Conservation (phyloP, 768 basidiomycete genomes). For the Russula vinacea region DNA sequence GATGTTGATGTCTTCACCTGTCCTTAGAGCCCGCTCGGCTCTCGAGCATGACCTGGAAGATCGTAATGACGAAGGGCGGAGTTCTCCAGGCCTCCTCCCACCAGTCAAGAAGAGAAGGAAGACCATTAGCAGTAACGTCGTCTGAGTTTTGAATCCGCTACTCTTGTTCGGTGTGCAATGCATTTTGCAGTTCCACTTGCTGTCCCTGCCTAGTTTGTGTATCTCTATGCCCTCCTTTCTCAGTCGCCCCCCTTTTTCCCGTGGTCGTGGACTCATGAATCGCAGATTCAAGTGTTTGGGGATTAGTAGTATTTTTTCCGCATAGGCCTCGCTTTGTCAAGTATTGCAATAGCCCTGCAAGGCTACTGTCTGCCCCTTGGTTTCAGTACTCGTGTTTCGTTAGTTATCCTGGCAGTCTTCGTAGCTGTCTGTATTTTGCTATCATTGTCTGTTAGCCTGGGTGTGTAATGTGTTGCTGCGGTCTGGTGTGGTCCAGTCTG, state of each 20-base stretch:
- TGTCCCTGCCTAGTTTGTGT: constrained; percentile 15
- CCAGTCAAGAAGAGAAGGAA: constrained; percentile 39
- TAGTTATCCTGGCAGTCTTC: constrained; percentile 14
- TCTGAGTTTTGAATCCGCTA: constrained; percentile 3
- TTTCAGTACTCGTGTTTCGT: constrained; percentile 9
- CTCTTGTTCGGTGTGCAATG: constrained; percentile 1
- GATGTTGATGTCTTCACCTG: constrained; percentile 29
- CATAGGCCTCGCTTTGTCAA: neutral
- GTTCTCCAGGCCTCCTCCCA: constrained; percentile 6
- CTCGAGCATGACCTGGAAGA: constrained; percentile 16
- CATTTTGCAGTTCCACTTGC: constrained; percentile 7
- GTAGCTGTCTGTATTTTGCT: constrained; percentile 18
- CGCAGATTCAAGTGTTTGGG: constrained; percentile 13
- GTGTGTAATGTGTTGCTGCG: too few species aligned
- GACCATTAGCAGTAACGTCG: constrained; percentile 28
- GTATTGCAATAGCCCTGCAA: neutral
- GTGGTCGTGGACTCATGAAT: neutral
- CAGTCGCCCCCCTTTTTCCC: neutral
- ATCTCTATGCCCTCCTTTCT: constrained; percentile 17
- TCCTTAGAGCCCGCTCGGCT: constrained; percentile 23
- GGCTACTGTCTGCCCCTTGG: neutral
- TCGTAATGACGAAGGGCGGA: constrained; percentile 26
- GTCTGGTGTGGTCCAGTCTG: too few species aligned
- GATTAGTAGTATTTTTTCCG: neutral
- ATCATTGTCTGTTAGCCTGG: constrained; percentile 5